phyloP scores from a whole-genome alignment of 768 basidiomycete genomes.

The Punctularia strigosozonata region DNA sequence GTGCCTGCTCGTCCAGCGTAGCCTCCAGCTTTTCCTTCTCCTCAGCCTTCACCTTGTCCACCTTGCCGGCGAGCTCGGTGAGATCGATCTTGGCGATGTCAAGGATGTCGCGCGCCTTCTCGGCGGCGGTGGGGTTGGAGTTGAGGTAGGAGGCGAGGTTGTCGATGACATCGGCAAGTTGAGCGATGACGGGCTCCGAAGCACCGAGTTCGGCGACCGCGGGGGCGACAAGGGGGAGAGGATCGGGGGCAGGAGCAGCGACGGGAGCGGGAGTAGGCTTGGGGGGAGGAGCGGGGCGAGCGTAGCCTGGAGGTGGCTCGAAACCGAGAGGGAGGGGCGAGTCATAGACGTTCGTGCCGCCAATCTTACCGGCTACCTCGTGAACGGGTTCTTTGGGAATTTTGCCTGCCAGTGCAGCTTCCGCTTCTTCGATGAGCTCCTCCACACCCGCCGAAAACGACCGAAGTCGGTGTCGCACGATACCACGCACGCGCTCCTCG shows the following conservation, averaged over 20 bases:
- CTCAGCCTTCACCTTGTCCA: slow-evolving; percentile 70
- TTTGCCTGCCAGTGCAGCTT: too few relatives aligned
- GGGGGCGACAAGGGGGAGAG: slow-evolving; percentile 74
- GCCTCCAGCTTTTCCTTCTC: slow-evolving; percentile 59
- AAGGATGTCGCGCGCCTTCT: slow-evolving; percentile 63
- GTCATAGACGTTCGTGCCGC: slow-evolving; percentile 41
- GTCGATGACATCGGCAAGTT: slow-evolving; percentile 90
- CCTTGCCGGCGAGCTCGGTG: slow-evolving; percentile 59
- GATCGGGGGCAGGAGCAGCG: slow-evolving; percentile 17
- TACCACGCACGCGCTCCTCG: slow-evolving; percentile 50
- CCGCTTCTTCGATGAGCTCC: slow-evolving; percentile 12
- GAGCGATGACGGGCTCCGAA: slow-evolving; percentile 86
- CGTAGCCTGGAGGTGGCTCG: slow-evolving; percentile 87
- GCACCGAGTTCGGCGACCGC: slow-evolving; percentile 56
- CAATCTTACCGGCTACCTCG: slow-evolving; percentile 7
- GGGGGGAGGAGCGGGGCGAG: slow-evolving; percentile 45
- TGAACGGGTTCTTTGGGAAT: slow-evolving; percentile 15
- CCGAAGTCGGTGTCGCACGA: too few relatives aligned
- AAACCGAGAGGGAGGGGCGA: slow-evolving; percentile 83
- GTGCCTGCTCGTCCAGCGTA: slow-evolving; percentile 69
- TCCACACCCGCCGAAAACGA: slow-evolving; percentile 66
- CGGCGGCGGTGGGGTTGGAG: slow-evolving; percentile 53
- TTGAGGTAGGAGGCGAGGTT: slow-evolving; percentile 77
- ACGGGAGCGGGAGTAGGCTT: slow-evolving; percentile 14
- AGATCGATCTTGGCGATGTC: slow-evolving; percentile 76